These are phyloP conservation scores for Gossypium gossypioides DNA, from an alignment of 441 rosid genomes.

Conservation along the genomic window DNA sequence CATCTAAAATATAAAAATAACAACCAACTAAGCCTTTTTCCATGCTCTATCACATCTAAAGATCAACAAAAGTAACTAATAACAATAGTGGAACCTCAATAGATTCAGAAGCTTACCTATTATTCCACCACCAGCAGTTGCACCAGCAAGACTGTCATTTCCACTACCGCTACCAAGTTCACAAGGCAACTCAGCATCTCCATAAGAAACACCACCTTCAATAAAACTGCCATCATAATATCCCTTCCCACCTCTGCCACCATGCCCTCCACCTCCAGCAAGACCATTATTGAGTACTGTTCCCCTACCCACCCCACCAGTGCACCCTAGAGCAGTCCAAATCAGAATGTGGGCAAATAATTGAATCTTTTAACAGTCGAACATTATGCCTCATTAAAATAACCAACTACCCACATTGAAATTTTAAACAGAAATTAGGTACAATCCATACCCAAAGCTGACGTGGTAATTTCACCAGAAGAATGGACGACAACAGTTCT, in stretches of 20 bases:
- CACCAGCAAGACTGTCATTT: conserved; percentile 48
- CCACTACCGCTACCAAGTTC: conserved; percentile 98
- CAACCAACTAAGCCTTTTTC: background rate
- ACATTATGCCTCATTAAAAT: background rate
- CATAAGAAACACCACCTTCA: conserved; percentile 71
- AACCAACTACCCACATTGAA: background rate
- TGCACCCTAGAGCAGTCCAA: conserved; percentile 52
- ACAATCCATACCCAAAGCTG: conserved; percentile 57
- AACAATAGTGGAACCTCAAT: conserved; percentile 3
- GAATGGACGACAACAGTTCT: conserved; percentile 49
- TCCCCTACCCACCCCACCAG: conserved; percentile 78
- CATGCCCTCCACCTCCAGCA: conserved; percentile 92
- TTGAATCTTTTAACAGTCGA: background rate
- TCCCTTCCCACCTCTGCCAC: conserved; percentile 85
- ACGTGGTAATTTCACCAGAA: conserved; percentile 54
- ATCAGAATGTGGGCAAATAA: conserved; percentile 9
- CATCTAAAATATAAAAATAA: background rate
- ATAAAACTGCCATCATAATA: conserved; percentile 60
- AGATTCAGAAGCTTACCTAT: conserved; percentile 44
- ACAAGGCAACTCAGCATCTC: conserved; percentile 79
- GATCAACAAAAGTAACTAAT: background rate
- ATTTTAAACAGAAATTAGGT: background rate
- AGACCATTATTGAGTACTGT: conserved; percentile 55
- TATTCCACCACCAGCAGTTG: conserved; percentile 86
- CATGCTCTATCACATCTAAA: background rate